Evolutionary conservation across 257 asterid genomes (phyloP).

Genomic region (Nemophila menziesii): DNA sequence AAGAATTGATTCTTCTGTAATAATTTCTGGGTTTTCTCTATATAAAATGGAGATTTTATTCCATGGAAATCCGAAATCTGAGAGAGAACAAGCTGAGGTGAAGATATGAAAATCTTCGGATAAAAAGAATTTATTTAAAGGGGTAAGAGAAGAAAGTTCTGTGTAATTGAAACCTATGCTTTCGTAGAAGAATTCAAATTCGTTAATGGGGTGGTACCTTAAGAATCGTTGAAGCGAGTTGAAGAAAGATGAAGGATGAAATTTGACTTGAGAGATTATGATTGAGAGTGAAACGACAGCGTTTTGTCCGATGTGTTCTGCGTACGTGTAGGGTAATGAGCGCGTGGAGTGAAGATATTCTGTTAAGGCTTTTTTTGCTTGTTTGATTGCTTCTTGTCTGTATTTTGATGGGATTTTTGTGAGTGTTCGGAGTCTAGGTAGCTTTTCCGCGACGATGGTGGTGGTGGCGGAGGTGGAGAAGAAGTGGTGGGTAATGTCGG

Average conservation of each 20-base stretch:
- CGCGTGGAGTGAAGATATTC: slow-evolving; percentile 62
- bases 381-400: slow-evolving; percentile 35
- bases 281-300: slow-evolving; percentile 33
- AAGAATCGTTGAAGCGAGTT: slow-evolving; percentile 32
- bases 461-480: slow-evolving; percentile 13
- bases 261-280: slow-evolving; percentile 30
- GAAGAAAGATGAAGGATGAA: slow-evolving; percentile 17
- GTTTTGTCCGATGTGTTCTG: slow-evolving; percentile 39
- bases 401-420: slow-evolving; percentile 33
- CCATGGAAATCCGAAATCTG: slow-evolving; percentile 56
- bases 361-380: slow-evolving; percentile 36
- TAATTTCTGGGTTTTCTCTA: slow-evolving; percentile 18
- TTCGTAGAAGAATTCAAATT: slow-evolving; percentile 47
- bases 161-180: slow-evolving; percentile 38
- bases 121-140: slow-evolving; percentile 25
- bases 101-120: slow-evolving; percentile 37
- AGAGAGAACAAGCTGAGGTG: slow-evolving; percentile 34
- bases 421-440: slow-evolving; percentile 19
- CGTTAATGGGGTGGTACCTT: slow-evolving; percentile 65
- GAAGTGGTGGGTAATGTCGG: slow-evolving; percentile 16
- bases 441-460: too few species aligned
- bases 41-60: slow-evolving; percentile 35
- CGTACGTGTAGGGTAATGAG: slow-evolving; percentile 40
- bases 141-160: slow-evolving; percentile 14
- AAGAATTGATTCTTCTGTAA: slow-evolving; percentile 19